Percentiles rank a stretch among this genome's conserved stretches.
These are phyloP conservation scores for Thermomucor indicae-seudaticae DNA, from an alignment of 371 early-diverging fungal species.

Conservation along the genomic window DNA sequence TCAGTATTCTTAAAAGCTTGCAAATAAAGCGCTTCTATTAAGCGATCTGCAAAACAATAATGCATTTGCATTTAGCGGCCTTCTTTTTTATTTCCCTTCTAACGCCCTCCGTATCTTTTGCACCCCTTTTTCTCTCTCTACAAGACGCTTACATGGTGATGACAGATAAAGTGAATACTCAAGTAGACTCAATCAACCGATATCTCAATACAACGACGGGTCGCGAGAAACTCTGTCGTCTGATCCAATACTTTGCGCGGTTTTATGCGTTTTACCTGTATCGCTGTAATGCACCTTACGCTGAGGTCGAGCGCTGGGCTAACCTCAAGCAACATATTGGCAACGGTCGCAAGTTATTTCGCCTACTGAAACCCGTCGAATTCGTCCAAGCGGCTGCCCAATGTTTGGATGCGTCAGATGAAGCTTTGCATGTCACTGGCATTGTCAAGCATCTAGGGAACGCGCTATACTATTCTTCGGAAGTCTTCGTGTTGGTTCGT, in stretches of 20 bases:
- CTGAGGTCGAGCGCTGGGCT: conserved; percentile 42
- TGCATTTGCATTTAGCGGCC: neutral
- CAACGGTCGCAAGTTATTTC: conserved; percentile 58
- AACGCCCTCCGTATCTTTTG: neutral
- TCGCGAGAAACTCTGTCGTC: conserved; percentile 74
- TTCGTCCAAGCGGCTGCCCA: conserved; percentile 51
- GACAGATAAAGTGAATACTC: conserved; percentile 3
- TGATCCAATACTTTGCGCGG: conserved; percentile 75
- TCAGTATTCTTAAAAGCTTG: too few relatives aligned
- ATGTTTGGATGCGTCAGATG: conserved; percentile 40
- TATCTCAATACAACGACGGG: conserved; percentile 63
- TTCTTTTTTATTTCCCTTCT: conserved; percentile 1
- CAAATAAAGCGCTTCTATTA: too few relatives aligned
- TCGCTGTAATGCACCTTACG: conserved; percentile 45
- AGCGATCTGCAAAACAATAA: neutral
- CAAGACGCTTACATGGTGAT: neutral
- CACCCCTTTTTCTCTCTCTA: neutral
- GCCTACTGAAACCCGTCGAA: conserved; percentile 54
- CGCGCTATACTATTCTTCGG: conserved; percentile 51
- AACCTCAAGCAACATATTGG: conserved; percentile 52
- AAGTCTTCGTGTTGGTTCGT: conserved; percentile 57
- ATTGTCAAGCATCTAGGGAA: conserved; percentile 49
- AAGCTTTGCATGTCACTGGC: conserved; percentile 34
- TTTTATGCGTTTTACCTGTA: conserved; percentile 54
- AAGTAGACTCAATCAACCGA: conserved; percentile 10